phyloP scores from a whole-genome alignment of 345 rosid species.

The Reutealis trisperma region DNA sequence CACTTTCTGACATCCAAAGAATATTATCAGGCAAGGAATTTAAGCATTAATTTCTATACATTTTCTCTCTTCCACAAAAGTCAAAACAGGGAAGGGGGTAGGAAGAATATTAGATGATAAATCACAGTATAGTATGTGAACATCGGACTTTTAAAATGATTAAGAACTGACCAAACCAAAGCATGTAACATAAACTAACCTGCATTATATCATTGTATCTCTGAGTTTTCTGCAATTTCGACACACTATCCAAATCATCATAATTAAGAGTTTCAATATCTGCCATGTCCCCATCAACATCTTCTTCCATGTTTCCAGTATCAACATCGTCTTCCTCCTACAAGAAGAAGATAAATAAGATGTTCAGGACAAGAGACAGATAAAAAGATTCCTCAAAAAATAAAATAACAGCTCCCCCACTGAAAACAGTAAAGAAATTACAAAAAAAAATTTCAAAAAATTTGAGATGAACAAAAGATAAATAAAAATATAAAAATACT shows the following conservation, averaged over 20 bases:
- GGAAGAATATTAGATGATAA: not conserved
- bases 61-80: not conserved
- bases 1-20: slow-evolving; percentile 61
- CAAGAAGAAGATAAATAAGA: not conserved
- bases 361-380: not conserved
- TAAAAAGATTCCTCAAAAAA: not conserved
- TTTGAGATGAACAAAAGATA: not conserved
- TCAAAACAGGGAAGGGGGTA: not conserved
- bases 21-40: not conserved
- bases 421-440: not conserved
- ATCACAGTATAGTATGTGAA: not conserved
- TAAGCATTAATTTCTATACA: not conserved
- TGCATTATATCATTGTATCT: slow-evolving; percentile 80
- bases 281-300: slow-evolving; percentile 73
- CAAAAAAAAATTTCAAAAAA: not conserved
- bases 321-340: slow-evolving; percentile 78
- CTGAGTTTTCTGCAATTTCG: slow-evolving; percentile 80
- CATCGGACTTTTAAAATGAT: not conserved
- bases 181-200: slow-evolving; percentile 35
- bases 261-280: slow-evolving; percentile 79
- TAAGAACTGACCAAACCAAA: not conserved
- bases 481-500: slow-evolving; percentile 22
- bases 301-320: slow-evolving; percentile 66
- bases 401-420: not conserved
- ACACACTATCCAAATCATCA: slow-evolving; percentile 80